Evolutionary conservation across 148 eudicot species (phyloP), one percentile per base, ranked within the genome.

Genomic region (Cornus florida): DNA sequence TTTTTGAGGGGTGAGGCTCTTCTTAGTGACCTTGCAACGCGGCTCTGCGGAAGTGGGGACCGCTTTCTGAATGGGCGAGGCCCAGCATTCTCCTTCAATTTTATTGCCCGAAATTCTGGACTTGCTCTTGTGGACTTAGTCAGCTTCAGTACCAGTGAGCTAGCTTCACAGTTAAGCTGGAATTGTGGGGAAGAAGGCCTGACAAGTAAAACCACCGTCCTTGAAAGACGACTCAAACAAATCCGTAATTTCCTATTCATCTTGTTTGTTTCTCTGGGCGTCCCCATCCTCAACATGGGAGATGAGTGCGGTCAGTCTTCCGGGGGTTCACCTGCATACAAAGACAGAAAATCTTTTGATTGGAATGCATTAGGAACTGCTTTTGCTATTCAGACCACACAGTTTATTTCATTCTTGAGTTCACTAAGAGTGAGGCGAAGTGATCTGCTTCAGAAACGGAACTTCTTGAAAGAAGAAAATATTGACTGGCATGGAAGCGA

Each of bases 181-280:
- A 97, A 97, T 46, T 97, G 99, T 76, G 99, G 99, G 23, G 95
- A 88, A 87, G 99, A 97, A 81, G 99, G 99, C 31, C 89, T 96
- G 68, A 97, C 99, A 12, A 90, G 81, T 65, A 83, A 88, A 28
- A 81, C 82, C 62, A 53, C 78, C 23, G 92, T 97, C 60, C 97
- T 97, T 13, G 89, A 88, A 71, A 89, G 68, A 72, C 92, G 99
- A 43, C 94, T 97, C n/a, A 92, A 91, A 81, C 99, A 97, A 79
- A 89, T 91, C 23, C 92, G 97, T 2, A 97, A 94, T 81, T 91
- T 86, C 78, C 90, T 94, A 13, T 92, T 94, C 70, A 84, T 94
- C 43, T 81, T 97, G 81, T 91, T 90, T 62, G 74, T 97, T 78
- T 97, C 99, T 28, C 81, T 92, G 64, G 99, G 99, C 41, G 88